Evolutionary conservation across 148 eudicot species (phyloP).

Genomic region (Dysphania ambrosioides): DNA sequence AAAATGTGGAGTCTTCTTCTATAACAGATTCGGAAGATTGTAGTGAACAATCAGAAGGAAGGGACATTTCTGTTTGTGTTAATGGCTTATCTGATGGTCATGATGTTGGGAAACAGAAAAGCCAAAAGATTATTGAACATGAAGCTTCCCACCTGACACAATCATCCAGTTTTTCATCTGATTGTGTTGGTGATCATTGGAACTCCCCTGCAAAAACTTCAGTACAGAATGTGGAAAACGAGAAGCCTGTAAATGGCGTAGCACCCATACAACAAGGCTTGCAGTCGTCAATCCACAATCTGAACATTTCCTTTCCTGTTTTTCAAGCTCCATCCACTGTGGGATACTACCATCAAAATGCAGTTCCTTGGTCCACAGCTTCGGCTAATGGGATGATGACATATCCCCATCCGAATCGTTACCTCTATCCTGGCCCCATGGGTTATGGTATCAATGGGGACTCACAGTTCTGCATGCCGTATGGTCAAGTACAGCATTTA

Average conservation of each 20-base stretch:
- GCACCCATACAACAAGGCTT: slow-evolving; percentile 40
- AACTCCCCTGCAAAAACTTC: slow-evolving; percentile 30
- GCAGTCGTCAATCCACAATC: slow-evolving; percentile 55
- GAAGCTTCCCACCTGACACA: slow-evolving; percentile 28
- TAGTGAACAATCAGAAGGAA: slow-evolving; percentile 59
- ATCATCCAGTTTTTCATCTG: slow-evolving; percentile 30
- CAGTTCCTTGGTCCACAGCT: slow-evolving; percentile 67
- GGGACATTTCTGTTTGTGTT: slow-evolving; percentile 39
- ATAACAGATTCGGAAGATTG: slow-evolving; percentile 84
- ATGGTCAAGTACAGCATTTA: slow-evolving; percentile 62
- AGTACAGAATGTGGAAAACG: slow-evolving; percentile 32
- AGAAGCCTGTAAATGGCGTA: slow-evolving; percentile 30
- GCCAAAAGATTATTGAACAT: slow-evolving; percentile 19
- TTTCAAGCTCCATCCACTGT: slow-evolving; percentile 63
- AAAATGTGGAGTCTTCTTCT: slow-evolving; percentile 61
- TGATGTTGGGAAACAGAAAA: slow-evolving; percentile 35
- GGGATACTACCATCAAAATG: slow-evolving; percentile 75
- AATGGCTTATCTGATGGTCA: slow-evolving; percentile 34
- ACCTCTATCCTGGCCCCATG: slow-evolving; percentile 50
- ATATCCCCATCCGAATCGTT: slow-evolving; percentile 64
- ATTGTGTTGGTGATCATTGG: slow-evolving; percentile 22
- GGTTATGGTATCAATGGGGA: slow-evolving; percentile 57
- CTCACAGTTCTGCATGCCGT: slow-evolving; percentile 57
- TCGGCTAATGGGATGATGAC: slow-evolving; percentile 62
- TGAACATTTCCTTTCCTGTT: slow-evolving; percentile 53